phyloP scores from a whole-genome alignment of 2,329 filamentous ascomycete genomes.

The Botryotinia calthae region DNA sequence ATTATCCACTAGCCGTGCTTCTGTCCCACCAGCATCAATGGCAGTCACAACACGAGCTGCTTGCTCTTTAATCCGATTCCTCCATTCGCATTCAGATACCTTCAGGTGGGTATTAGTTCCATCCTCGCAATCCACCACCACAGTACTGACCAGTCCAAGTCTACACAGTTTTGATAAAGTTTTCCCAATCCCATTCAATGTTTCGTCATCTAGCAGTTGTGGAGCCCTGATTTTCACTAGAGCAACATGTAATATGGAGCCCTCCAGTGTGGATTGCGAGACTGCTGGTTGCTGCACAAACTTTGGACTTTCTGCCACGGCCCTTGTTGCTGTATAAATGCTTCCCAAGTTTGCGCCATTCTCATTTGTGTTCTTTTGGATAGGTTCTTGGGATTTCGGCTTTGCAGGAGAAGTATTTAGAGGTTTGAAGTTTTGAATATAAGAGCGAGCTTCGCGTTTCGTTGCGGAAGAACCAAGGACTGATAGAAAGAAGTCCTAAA shows the following conservation, averaged over 20 bases:
- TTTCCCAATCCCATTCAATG: slow-evolving; percentile 71
- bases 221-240: slow-evolving; percentile 80
- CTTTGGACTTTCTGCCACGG: slow-evolving; percentile 57
- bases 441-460: slow-evolving; percentile 87
- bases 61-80: slow-evolving; percentile 56
- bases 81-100: slow-evolving; percentile 37
- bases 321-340: slow-evolving; percentile 55
- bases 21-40: slow-evolving; percentile 67
- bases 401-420: slow-evolving; percentile 35
- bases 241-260: slow-evolving; percentile 65
- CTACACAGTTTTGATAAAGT: slow-evolving; percentile 81
- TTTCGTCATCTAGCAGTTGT: slow-evolving; percentile 65
- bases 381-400: neutral
- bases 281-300: slow-evolving; percentile 52
- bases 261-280: slow-evolving; percentile 24
- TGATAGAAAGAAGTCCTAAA: slow-evolving; percentile 80
- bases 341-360: slow-evolving; percentile 58
- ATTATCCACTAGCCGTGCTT: slow-evolving; percentile 64
- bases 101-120: slow-evolving; percentile 30
- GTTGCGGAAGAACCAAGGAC: slow-evolving; percentile 86
- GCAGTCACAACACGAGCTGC: slow-evolving; percentile 71
- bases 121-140: slow-evolving; percentile 73
- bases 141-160: slow-evolving; percentile 76
- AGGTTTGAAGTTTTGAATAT: slow-evolving; percentile 78
- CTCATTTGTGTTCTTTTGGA: slow-evolving; percentile 35